Percentiles rank a stretch among this genome's conserved stretches.
These are phyloP conservation scores for Plasmodium vinckei DNA, from an alignment of 169 alveolate species.

Conservation along the genomic window DNA sequence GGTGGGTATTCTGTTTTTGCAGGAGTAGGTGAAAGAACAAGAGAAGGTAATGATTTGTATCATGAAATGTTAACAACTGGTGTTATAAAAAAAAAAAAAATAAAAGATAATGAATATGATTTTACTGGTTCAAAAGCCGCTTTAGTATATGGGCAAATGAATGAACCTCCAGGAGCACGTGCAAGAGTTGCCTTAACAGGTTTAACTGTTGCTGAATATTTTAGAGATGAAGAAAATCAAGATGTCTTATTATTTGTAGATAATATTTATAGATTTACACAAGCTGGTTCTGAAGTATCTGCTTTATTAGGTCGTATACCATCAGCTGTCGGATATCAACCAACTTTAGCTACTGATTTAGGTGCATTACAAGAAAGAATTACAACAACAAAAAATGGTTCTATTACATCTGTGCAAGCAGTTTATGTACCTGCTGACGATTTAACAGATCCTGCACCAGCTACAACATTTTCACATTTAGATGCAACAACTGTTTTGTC, in stretches of 20 bases:
- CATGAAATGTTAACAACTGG: constrained; percentile 97
- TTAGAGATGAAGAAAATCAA: constrained; percentile 98
- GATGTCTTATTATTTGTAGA: constrained; percentile 97
- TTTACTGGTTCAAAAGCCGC: constrained; percentile 97
- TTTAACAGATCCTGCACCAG: constrained; percentile 99
- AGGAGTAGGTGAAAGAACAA: constrained; percentile 99
- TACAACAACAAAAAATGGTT: constrained; percentile 97
- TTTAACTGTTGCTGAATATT: constrained; percentile 98
- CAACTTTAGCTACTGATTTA: constrained; percentile 98
- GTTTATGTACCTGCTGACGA: constrained; percentile 99
- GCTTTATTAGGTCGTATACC: constrained; percentile 98
- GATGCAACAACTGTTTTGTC: constrained; percentile 98
- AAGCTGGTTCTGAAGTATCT: constrained; percentile 98
- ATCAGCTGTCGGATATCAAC: constrained; percentile 98
- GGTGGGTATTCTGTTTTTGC: constrained; percentile 99
- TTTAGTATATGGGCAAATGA: constrained; percentile 98
- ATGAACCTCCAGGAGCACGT: constrained; percentile 99
- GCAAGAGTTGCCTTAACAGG: constrained; percentile 99
- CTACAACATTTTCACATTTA: constrained; percentile 98
- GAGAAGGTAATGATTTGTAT: constrained; percentile 98
- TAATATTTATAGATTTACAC: constrained; percentile 97
- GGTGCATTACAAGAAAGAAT: constrained; percentile 97
- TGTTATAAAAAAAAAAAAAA: constrained; percentile 82
- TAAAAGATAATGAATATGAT: constrained; percentile 85
- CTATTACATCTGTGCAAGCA: constrained; percentile 98